Evolutionary conservation across 2,329 filamentous ascomycete species (phyloP).

Genomic region (Fusarium redolens): DNA sequence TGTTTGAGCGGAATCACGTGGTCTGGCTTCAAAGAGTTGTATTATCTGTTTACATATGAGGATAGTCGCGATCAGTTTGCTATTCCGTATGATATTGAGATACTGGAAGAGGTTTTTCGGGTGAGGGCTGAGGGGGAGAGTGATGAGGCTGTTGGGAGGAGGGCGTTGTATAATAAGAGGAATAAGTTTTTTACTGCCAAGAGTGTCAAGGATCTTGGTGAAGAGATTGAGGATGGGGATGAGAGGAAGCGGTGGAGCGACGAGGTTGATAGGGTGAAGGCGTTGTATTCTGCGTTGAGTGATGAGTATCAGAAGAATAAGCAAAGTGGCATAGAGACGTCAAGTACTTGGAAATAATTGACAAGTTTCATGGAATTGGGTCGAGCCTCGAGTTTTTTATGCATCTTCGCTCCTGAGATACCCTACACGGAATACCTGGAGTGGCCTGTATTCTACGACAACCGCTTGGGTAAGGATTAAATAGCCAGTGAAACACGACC

Average conservation of each 20-base stretch:
- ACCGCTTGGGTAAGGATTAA: accelerated
- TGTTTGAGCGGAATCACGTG: slow-evolving; percentile 69
- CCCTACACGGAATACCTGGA: accelerated
- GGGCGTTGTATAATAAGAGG: slow-evolving; percentile 63
- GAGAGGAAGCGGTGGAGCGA: slow-evolving; percentile 49
- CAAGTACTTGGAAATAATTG: slow-evolving; percentile 59
- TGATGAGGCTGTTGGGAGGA: slow-evolving; percentile 50
- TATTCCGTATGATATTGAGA: slow-evolving; percentile 69
- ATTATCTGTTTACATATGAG: slow-evolving; percentile 69
- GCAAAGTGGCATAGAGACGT: slow-evolving; percentile 53
- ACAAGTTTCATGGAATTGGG: accelerated
- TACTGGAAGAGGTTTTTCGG: slow-evolving; percentile 65
- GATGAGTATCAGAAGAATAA: slow-evolving; percentile 63
- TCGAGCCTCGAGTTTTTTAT: neutral
- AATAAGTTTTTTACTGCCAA: slow-evolving; percentile 66
- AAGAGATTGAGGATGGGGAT: slow-evolving; percentile 49
- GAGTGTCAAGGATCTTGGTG: slow-evolving; percentile 56
- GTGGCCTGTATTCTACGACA: accelerated
- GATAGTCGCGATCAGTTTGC: slow-evolving; percentile 66
- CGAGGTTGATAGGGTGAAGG: slow-evolving; percentile 62
- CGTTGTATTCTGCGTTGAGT: slow-evolving; percentile 58
- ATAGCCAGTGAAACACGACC: accelerated
- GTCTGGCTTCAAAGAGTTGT: slow-evolving; percentile 67
- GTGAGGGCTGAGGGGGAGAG: slow-evolving; percentile 56
- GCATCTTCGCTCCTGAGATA: neutral